phyloP scores from a whole-genome alignment of 2,329 filamentous ascomycete genomes.

The Sphaceloma murrayae region DNA sequence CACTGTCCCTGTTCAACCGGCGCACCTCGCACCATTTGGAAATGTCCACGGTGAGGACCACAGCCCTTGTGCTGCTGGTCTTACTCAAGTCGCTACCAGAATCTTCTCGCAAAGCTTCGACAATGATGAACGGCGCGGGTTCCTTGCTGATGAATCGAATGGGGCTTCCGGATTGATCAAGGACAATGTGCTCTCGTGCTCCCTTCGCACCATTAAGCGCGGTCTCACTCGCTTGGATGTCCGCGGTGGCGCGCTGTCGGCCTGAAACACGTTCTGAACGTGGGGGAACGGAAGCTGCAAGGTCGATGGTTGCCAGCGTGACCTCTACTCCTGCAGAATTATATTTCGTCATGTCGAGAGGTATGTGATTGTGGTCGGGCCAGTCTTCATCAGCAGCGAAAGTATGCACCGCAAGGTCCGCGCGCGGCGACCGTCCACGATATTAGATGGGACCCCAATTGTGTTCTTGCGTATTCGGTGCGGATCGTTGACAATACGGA shows the following conservation, averaged over 20 bases:
- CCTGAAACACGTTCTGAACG: conserved; percentile 20
- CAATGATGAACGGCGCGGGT: conserved; percentile 28
- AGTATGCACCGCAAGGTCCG: no score
- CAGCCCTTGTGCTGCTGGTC: background rate
- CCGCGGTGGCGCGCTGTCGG: conserved; percentile 20
- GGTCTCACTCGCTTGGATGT: conserved; percentile 17
- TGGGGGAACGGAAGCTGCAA: conserved; percentile 18
- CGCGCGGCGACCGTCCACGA: no score
- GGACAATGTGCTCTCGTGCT: conserved; percentile 15
- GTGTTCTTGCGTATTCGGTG: no score
- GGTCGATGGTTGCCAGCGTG: conserved; percentile 21
- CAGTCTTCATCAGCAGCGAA: no score
- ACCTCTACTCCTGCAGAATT: conserved; percentile 24
- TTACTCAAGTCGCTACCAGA: background rate
- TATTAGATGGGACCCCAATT: no score
- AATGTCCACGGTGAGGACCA: conserved; percentile 17
- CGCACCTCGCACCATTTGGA: background rate
- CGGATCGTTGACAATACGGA: no score
- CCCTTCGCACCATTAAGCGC: conserved; percentile 21
- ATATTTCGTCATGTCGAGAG: conserved; percentile 30
- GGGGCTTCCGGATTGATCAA: conserved; percentile 16
- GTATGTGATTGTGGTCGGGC: no score
- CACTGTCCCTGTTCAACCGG: conserved; percentile 20
- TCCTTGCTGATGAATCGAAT: conserved; percentile 27
- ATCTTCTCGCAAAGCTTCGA: conserved; percentile 22